These are phyloP conservation scores for Smittium culicis DNA, from an alignment of 371 early-diverging fungal species.

Conservation along the genomic window DNA sequence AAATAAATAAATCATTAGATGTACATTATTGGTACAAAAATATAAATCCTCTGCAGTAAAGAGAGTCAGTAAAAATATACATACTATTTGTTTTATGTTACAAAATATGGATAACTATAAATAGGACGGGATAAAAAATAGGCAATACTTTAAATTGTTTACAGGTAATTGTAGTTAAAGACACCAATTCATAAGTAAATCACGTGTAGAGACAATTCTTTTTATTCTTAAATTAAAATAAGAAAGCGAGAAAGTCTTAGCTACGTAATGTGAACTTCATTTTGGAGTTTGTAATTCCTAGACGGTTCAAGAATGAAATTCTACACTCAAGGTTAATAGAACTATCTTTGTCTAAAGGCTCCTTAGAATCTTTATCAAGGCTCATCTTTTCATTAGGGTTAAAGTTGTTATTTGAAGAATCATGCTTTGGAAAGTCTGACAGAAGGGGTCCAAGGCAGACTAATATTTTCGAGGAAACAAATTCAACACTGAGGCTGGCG, in stretches of 20 bases:
- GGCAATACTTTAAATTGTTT: background rate
- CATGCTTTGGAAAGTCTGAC: constrained; percentile 14
- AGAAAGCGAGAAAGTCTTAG: too few species aligned
- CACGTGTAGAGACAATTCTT: too few species aligned
- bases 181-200: background rate
- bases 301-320: background rate
- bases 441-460: constrained; percentile 27
- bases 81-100: background rate
- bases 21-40: background rate
- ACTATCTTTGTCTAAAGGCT: background rate
- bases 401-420: background rate
- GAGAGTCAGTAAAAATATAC: background rate
- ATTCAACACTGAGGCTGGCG: constrained; percentile 19
- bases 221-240: too few species aligned
- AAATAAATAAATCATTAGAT: background rate
- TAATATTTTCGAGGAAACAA: constrained; percentile 23
- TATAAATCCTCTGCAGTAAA: background rate
- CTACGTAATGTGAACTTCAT: background rate
- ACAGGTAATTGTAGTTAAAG: background rate
- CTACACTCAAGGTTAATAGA: background rate
- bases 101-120: background rate
- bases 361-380: background rate
- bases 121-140: background rate
- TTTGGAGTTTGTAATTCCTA: background rate
- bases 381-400: background rate